Conservation (phyloP, 1,139 yeast species). For the Suhomyces bolitotheri region DNA sequence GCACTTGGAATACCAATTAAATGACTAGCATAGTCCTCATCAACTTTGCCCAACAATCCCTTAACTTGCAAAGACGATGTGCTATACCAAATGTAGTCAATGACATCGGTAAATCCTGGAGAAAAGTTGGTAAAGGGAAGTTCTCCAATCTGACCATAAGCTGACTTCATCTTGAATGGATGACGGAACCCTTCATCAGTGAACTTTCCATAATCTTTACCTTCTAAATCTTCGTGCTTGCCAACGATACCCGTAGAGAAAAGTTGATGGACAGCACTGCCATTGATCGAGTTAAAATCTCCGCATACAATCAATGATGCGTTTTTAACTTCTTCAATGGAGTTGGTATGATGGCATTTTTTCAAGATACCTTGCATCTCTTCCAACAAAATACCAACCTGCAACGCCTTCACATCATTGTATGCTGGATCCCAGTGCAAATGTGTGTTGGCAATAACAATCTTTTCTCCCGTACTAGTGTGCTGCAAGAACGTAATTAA, state of each 20-base stretch:
- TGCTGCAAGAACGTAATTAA: constrained; percentile 78
- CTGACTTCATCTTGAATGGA: constrained; percentile 76
- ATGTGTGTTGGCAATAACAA: constrained; percentile 86
- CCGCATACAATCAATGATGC: constrained; percentile 85
- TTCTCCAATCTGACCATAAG: constrained; percentile 83
- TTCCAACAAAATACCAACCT: constrained; percentile 87
- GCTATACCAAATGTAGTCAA: constrained; percentile 95
- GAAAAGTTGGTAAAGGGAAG: constrained; percentile 93
- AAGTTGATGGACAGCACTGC: constrained; percentile 90
- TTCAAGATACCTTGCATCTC: constrained; percentile 69
- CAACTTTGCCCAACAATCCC: constrained; percentile 85
- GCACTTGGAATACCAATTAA: constrained; percentile 93
- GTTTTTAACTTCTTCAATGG: constrained; percentile 58
- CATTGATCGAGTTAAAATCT: constrained; percentile 86
- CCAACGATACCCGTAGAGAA: constrained; percentile 76
- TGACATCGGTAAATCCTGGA: constrained; percentile 88
- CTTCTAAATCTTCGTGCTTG: constrained; percentile 77
- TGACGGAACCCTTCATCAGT: constrained; percentile 89
- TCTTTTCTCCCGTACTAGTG: constrained; percentile 64
- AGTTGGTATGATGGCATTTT: constrained; percentile 49
- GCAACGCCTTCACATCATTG: constrained; percentile 94
- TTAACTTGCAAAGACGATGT: constrained; percentile 75
- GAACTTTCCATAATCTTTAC: constrained; percentile 86
- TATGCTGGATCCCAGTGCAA: constrained; percentile 98
- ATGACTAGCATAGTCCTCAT: constrained; percentile 69